Evolutionary conservation across 352 stramenopile genomes (phyloP), one percentile per base, ranked within the genome.

Genomic region (Globisporangium middletonii): DNA sequence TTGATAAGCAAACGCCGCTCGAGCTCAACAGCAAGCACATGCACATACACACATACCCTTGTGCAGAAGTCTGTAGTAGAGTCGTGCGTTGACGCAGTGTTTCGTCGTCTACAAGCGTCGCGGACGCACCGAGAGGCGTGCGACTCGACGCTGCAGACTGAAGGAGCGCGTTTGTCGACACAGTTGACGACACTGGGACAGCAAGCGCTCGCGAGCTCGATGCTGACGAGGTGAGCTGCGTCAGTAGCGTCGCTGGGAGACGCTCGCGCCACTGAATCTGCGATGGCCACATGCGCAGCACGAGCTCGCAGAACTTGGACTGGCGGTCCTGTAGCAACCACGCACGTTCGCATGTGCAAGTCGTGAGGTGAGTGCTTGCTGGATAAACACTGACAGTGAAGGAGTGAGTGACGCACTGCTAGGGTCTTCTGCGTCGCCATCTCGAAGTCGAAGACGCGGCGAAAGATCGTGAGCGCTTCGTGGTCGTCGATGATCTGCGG

Each of bases 271-370:
- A 79, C 1, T 83, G 64, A 38, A 88, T 64, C 49, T 88, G 88
- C 9, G 77, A 79, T 3, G 82, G 78, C 82, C 82, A 92, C 78
- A 92, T 88, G 12, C 82, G 78, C 27, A 92, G 58, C 46, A 89
- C 78, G 23, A 92, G 68, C 45, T 88, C 74, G 27, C 83, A 70
- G 44, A 90, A 89, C 53, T 80, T 83, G 16, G 50, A 30, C 30
- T 86, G 72, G 0, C 82, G 82, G 47, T 88, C 76, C 73, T 86
- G 47, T 43, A 23, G 38, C 38, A 44, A n/a, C 38, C 23, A 23
- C 23, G 23, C 23, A 23, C 43, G 12, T 2, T 28, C n/a, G 43
- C 19, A 18, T 26, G 23, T 23, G 23, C 15, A 46, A 19, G 13
- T 15, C 3, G 41, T 46, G 1, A 23, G 41, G 18, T 23, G 2